These are phyloP conservation scores for cucumber (Cucumis sativus) DNA, from an alignment of 306 rosid genomes.

Conservation along the genomic window DNA sequence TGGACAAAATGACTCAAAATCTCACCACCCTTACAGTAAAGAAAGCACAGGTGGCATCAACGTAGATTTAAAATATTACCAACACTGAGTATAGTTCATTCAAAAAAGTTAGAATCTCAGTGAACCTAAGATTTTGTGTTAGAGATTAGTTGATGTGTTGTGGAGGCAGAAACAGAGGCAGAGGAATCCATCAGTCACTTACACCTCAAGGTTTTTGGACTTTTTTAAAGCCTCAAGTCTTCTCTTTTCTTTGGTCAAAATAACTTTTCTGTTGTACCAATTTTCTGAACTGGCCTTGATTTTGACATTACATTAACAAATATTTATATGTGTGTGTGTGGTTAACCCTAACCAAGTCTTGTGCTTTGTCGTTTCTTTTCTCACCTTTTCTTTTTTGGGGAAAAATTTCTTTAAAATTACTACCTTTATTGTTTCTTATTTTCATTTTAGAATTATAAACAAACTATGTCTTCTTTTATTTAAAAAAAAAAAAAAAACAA, in stretches of 20 bases:
- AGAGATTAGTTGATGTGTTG: not conserved
- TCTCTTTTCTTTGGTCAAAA: not conserved
- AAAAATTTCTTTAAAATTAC: too few species aligned
- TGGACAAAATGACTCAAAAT: too few species aligned
- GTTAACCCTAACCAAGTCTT: not conserved
- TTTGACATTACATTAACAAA: not conserved
- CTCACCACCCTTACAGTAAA: too few species aligned
- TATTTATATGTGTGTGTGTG: not conserved
- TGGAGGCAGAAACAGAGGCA: not conserved
- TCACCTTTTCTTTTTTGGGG: too few species aligned
- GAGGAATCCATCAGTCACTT: not conserved
- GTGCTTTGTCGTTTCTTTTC: not conserved
- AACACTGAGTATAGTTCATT: too few species aligned
- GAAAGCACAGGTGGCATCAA: too few species aligned
- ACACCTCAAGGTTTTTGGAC: not conserved
- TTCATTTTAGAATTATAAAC: too few species aligned
- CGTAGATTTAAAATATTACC: too few species aligned
- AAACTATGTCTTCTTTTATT: too few species aligned
- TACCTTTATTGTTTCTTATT: too few species aligned
- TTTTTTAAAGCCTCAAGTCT: not conserved
- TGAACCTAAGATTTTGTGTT: not conserved
- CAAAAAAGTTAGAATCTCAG: not conserved
- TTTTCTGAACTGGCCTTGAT: not conserved
- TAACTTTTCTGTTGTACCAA: conserved; percentile 2
- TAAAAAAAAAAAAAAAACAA: too few species aligned